Conservation (phyloP, 1,139 yeast genomes). For the Fermentozyma sake region DNA sequence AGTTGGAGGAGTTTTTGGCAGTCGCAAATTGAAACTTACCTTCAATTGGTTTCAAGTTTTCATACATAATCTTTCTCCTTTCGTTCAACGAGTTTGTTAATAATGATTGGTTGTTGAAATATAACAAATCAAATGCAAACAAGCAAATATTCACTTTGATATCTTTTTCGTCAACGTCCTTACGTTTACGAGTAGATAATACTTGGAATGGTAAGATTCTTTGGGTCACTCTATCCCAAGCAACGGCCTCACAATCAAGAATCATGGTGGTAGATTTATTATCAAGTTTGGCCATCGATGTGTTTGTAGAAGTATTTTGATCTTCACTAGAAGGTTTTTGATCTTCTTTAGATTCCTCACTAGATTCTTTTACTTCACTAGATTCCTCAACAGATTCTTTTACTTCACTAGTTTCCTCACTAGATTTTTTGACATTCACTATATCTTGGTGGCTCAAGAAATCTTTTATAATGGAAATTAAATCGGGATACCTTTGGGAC, state of each 20-base stretch:
- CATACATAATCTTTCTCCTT: slow-evolving; percentile 58
- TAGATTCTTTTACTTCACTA: background rate
- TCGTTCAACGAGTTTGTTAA: slow-evolving; percentile 66
- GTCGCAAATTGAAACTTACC: slow-evolving; percentile 87
- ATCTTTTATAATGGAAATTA: slow-evolving; percentile 62
- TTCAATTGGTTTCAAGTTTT: slow-evolving; percentile 54
- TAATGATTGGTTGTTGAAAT: slow-evolving; percentile 65
- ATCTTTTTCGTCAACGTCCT: slow-evolving; percentile 82
- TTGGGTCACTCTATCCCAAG: slow-evolving; percentile 76
- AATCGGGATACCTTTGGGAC: slow-evolving; percentile 94
- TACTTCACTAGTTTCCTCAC: slow-evolving; percentile 13
- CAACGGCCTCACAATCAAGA: slow-evolving; percentile 97
- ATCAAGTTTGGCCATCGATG: too few relatives aligned
- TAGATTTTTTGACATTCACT: too few relatives aligned
- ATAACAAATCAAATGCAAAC: slow-evolving; percentile 85
- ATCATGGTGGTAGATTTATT: slow-evolving; percentile 50
- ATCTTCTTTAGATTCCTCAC: background rate
- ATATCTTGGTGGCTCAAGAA: slow-evolving; percentile 41
- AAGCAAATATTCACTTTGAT: slow-evolving; percentile 88
- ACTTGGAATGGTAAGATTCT: slow-evolving; percentile 92
- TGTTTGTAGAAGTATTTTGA: background rate
- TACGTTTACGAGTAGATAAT: slow-evolving; percentile 86
- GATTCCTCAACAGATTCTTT: background rate
- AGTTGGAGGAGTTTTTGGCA: slow-evolving; percentile 62
- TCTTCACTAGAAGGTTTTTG: slow-evolving; percentile 1